Base-by-base conservation (phyloP, 2,329 filamentous ascomycete genomes). In the Elsinoe australis region DNA sequence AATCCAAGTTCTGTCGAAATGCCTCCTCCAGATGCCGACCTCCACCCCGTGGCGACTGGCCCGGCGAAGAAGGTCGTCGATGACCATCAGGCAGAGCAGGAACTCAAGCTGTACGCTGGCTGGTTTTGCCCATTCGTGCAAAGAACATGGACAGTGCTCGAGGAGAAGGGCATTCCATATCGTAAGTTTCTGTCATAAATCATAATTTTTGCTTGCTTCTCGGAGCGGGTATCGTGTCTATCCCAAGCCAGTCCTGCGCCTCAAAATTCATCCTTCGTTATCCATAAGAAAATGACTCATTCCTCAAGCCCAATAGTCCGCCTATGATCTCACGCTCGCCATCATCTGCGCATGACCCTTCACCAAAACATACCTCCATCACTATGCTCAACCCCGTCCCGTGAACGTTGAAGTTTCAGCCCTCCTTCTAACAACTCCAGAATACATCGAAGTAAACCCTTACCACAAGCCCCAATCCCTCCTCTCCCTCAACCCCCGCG, bases 161-260 rank as follows among this genome's bases (percentile, higher is more conserved):
- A 80, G 58, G 84, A 88, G 61, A 88, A 89, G 63, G 66, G 71
- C 2, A 82, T 87, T 22, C 75, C 78, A 12, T 82, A 89, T 61
- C 80, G 88, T 64, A 61, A 66, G 41, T 87, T 58, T n/a, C n/a
- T n/a, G n/a, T n/a, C n/a, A n/a, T n/a, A n/a, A n/a, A 63, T 55
- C 18, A 44, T 21, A 19, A 15, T 15, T 18, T 7, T 44, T 19
- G 21, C 24, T 19, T 24, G 22, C 9, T 24, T 15, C n/a, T 4
- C 5, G 6, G 10, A 22, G 21, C 21, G 36, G 36, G 21, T 17
- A 41, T 26, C 21, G 14, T 41, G 15, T 24, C 4, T 28, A n/a
- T n/a, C n/a, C n/a, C n/a, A n/a, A n/a, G n/a, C n/a, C n/a, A n/a
- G n/a, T n/a, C n/a, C n/a, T n/a, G n/a, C n/a, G n/a, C n/a, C n/a